Base-by-base conservation (phyloP, 805 yeast genomes). In the Clavispora phyllophila region DNA sequence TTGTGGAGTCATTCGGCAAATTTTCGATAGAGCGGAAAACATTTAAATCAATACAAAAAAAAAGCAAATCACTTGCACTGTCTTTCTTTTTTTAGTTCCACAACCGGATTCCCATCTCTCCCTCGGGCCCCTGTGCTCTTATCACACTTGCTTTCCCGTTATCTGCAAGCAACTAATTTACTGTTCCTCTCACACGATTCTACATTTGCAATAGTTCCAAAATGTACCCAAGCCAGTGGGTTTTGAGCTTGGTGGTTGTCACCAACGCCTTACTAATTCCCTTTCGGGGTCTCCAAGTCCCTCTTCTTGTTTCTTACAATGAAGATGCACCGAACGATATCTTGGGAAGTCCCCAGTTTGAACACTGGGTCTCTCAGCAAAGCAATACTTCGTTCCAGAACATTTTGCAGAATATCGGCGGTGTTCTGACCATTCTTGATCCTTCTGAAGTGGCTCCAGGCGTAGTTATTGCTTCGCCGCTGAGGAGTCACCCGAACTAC, bases 381-480 rank as follows among this genome's bases (percentile, higher is more conserved):
- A 55, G 57, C 18, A 59, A 61, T 2, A 47, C 61, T 19, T 59
- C 82, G 0, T 73, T 79, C 48, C 52, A 62, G 19, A 63, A 73
- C 15, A 74, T 81, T 26, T 56, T 81, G 29, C 63, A 68, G 28
- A 81, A 81, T 53, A 76, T 81, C 28, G 85, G 84, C 17, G 82
- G 83, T 1, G 44, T 64, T 27, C 59, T 60, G 44, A 68, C 72
- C 4, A 56, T 45, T 15, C 54, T 61, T 20, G 51, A 47, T 19
- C 45, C 49, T 10, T 45, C 41, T 7, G 61, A 37, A 62, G 80
- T 82, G 2, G 67, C 77, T 0, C 53, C 61, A 6, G 97, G 97
- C 24, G 86, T 79, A 2, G 84, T 88, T 5, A 73, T 90, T 50
- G 98, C 98, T 1, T 81, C 93, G 7, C 95, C 96, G 7, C 87